These are phyloP conservation scores for Flaveria robusta DNA, from an alignment of 129 eudicot species.

Conservation along the genomic window DNA sequence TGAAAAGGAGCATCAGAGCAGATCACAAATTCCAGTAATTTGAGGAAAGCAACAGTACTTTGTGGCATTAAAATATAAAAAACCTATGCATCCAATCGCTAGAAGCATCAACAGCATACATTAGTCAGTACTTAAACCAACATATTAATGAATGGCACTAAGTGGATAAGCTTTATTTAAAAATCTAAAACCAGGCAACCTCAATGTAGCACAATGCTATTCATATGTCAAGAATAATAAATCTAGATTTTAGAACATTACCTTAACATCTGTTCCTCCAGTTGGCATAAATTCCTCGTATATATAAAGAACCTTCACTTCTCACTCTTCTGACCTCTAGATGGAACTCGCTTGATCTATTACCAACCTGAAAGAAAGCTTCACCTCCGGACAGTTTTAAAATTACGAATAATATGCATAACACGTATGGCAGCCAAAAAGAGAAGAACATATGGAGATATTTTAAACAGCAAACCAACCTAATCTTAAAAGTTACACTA, in stretches of 20 bases:
- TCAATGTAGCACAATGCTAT: not conserved
- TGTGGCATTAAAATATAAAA: no score
- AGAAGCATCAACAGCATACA: no score
- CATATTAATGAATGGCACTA: constrained; percentile 3
- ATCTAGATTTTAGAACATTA: not conserved
- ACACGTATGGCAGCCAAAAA: not conserved
- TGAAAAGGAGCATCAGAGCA: no score
- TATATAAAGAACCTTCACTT: constrained; percentile 89
- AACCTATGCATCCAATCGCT: no score
- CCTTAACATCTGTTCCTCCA: constrained; percentile 8
- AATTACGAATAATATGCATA: constrained; percentile 1
- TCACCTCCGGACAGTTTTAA: constrained; percentile 4
- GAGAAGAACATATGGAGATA: constrained; percentile 11
- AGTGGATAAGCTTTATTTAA: not conserved
- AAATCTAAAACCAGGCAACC: constrained; percentile 14
- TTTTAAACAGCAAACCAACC: not conserved
- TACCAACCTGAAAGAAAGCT: constrained; percentile 71
- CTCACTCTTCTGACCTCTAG: constrained; percentile 98
- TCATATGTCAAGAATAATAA: not conserved
- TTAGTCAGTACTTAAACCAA: no score
- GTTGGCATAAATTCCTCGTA: no score
- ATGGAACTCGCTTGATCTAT: constrained; percentile 96
- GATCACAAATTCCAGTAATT: no score
- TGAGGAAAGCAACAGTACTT: no score
- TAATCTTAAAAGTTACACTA: constrained; percentile 21